Evolutionary conservation across 495 filamentous ascomycete species (phyloP).

Genomic region (Apodospora peruviana): DNA sequence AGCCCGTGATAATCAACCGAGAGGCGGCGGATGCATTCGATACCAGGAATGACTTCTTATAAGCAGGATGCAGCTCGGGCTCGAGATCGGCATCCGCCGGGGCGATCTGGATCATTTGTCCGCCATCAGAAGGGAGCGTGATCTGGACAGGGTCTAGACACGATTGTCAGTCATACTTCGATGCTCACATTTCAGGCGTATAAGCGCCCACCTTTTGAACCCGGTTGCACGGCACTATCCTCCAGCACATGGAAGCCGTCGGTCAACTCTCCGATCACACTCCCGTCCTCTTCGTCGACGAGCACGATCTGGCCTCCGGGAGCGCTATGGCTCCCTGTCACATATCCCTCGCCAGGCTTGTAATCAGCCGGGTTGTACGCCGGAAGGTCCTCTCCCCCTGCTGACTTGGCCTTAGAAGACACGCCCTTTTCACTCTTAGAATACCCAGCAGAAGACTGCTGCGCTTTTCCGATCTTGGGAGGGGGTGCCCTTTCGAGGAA

Average conservation of each 20-base stretch:
- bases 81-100: constrained; percentile 73
- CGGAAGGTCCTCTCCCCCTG: constrained; percentile 38
- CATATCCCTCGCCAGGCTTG: constrained; percentile 73
- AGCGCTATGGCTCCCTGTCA: constrained; percentile 44
- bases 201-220: constrained; percentile 79
- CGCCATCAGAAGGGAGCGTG: constrained; percentile 67
- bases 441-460: constrained; percentile 14
- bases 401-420: constrained; percentile 27
- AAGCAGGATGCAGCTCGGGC: constrained; percentile 80
- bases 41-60: constrained; percentile 79
- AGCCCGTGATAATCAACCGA: constrained; percentile 84
- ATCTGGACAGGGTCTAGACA: constrained; percentile 85
- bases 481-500: constrained; percentile 75
- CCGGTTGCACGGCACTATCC: constrained; percentile 62
- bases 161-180: constrained; percentile 4
- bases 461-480: constrained; percentile 31
- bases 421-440: constrained; percentile 47
- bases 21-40: constrained; percentile 87
- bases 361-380: constrained; percentile 79
- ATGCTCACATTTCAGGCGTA: no score
- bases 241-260: constrained; percentile 80
- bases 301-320: constrained; percentile 77
- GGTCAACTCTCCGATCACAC: constrained; percentile 84
- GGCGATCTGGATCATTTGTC: constrained; percentile 64
- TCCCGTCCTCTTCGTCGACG: constrained; percentile 91